Percentiles rank a stretch among this genome's conserved stretches.
These are phyloP conservation scores for Trichoderma polysporum DNA, from an alignment of 2,329 filamentous ascomycete genomes.

Conservation along the genomic window DNA sequence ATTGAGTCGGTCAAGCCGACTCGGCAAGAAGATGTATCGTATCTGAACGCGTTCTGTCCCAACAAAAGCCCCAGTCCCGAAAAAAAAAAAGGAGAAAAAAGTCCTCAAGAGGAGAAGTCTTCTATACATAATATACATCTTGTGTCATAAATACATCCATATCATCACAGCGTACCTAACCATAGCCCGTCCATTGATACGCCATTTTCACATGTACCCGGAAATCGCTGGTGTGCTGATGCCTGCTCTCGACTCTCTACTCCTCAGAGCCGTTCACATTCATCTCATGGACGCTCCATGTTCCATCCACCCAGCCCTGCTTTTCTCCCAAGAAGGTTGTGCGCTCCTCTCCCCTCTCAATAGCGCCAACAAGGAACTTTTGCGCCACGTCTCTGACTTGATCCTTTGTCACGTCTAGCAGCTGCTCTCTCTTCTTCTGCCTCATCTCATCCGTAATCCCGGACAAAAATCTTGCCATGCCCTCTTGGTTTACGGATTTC, in stretches of 20 bases:
- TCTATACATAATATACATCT: conserved; percentile 29
- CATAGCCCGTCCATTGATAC: background rate
- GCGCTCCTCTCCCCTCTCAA: conserved; percentile 59
- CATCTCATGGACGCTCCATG: conserved; percentile 76
- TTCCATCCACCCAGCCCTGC: conserved; percentile 71
- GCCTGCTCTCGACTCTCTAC: background rate
- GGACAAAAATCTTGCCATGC: conserved; percentile 79
- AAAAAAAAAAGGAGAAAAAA: background rate
- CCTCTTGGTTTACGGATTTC: conserved; percentile 80
- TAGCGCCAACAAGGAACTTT: conserved; percentile 70
- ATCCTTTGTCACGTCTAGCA: conserved; percentile 80
- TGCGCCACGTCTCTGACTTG: conserved; percentile 82
- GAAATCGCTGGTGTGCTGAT: background rate
- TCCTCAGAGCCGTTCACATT: conserved; percentile 54
- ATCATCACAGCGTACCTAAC: conserved; percentile 21
- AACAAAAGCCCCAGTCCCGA: background rate
- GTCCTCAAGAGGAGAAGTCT: conserved; percentile 26
- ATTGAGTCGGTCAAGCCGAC: conserved; percentile 22
- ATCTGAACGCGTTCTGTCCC: conserved; percentile 53
- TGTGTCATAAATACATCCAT: conserved; percentile 27
- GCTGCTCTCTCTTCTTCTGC: conserved; percentile 75
- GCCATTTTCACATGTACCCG: conserved; percentile 2
- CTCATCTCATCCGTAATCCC: conserved; percentile 88
- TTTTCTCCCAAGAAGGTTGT: conserved; percentile 79
- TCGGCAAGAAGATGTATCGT: conserved; percentile 62